phyloP scores from a whole-genome alignment of 306 rosid species.

The Quercus ilex region DNA sequence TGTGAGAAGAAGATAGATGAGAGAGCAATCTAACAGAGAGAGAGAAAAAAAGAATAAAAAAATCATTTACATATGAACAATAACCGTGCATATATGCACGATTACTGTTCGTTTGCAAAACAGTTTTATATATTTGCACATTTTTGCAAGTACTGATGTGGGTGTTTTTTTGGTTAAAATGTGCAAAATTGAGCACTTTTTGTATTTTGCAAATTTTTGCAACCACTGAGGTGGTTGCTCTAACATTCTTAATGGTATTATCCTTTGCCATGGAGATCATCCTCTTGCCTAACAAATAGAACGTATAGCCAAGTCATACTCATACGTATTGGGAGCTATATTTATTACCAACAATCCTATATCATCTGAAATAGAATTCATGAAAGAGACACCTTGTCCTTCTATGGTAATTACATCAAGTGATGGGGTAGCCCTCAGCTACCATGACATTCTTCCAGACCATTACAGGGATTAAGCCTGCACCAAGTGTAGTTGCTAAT shows the following conservation, averaged over 20 bases:
- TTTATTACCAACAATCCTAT: not conserved
- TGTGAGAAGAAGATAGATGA: too few species aligned
- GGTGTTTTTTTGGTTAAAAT: too few species aligned
- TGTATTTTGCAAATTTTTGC: too few species aligned
- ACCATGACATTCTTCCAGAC: conserved; percentile 1
- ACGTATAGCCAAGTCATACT: not conserved
- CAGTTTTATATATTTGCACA: too few species aligned
- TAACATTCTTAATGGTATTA: not conserved
- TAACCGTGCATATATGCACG: too few species aligned
- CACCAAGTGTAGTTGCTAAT: not conserved
- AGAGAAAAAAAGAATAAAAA: too few species aligned
- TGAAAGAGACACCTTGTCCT: not conserved
- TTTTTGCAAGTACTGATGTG: too few species aligned
- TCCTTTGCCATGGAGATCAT: not conserved
- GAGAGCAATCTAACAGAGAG: too few species aligned
- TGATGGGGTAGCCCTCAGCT: not conserved
- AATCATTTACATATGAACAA: too few species aligned
- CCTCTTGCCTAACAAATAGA: not conserved
- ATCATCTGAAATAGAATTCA: not conserved
- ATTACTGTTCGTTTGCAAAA: too few species aligned
- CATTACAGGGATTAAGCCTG: not conserved
- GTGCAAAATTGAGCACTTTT: too few species aligned
- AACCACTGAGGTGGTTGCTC: too few species aligned
- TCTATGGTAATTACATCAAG: not conserved
- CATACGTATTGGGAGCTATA: not conserved